Evolutionary conservation across 805 yeast species (phyloP).

Genomic region (Saturnispora hagleri): DNA sequence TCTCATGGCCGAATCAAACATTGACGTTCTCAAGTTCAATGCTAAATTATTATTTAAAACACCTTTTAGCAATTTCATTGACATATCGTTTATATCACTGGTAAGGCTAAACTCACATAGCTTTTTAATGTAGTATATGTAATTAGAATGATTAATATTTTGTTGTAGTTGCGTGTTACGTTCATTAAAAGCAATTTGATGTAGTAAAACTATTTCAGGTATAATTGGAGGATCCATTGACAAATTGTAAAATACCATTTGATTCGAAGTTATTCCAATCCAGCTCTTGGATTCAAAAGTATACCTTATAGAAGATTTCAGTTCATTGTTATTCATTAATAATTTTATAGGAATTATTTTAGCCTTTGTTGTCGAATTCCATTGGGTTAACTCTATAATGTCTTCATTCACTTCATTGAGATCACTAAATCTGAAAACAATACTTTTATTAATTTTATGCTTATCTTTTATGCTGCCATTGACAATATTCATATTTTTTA

Average conservation of each 20-base stretch:
- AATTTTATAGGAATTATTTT: background rate
- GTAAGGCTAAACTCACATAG: conserved; percentile 2
- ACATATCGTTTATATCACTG: background rate
- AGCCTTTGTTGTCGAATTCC: conserved; percentile 1
- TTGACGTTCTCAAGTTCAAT: background rate
- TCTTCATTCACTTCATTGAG: background rate
- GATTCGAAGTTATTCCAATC: background rate
- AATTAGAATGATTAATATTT: background rate
- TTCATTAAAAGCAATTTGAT: background rate
- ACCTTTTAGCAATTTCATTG: background rate
- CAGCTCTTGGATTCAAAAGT: background rate
- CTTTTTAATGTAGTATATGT: background rate
- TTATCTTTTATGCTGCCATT: background rate
- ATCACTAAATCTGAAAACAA: background rate
- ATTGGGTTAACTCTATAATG: background rate
- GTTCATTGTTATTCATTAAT: background rate
- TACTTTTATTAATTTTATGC: background rate
- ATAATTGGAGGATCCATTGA: background rate
- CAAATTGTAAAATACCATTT: background rate
- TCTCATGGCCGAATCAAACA: background rate
- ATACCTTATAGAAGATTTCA: background rate
- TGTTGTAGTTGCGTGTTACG: background rate
- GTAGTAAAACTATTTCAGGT: background rate
- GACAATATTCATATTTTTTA: conserved; percentile 1
- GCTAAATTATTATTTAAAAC: background rate